Percentiles rank a stretch among this genome's conserved stretches.
Evolutionary conservation across 768 basidiomycete species (phyloP).

Genomic region (Calocybe gangraenosa): DNA sequence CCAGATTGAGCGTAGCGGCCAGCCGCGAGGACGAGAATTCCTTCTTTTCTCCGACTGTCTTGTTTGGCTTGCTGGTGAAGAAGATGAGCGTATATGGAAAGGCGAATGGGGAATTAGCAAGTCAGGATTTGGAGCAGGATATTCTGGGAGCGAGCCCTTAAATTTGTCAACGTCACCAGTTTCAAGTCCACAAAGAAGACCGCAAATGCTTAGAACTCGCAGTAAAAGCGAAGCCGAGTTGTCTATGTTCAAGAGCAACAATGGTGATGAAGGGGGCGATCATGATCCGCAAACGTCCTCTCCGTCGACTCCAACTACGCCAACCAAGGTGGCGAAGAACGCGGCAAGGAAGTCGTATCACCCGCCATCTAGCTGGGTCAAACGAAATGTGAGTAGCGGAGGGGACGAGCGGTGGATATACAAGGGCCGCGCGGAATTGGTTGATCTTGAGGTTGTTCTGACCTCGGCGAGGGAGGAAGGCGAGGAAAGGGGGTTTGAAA

Average conservation of each 20-base stretch:
- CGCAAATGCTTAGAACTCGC: constrained; percentile 38
- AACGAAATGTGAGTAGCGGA: constrained; percentile 34
- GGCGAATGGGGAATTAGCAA: constrained; percentile 28
- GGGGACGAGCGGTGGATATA: constrained; percentile 69
- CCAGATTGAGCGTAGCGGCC: constrained; percentile 49
- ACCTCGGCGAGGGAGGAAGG: constrained; percentile 38
- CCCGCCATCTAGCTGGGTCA: constrained; percentile 26
- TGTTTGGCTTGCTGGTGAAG: constrained; percentile 65
- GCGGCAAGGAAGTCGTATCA: constrained; percentile 20
- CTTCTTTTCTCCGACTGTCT: constrained; percentile 81
- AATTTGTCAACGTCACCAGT: constrained; percentile 13
- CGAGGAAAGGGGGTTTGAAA: constrained; percentile 61
- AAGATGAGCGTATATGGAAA: constrained; percentile 32
- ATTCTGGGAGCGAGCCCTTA: constrained; percentile 10
- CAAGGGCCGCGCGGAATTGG: constrained; percentile 63
- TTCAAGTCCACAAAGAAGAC: constrained; percentile 14
- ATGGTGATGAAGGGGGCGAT: background rate
- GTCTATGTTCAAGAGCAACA: constrained; percentile 18
- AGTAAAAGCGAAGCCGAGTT: constrained; percentile 64
- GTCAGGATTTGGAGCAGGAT: constrained; percentile 18
- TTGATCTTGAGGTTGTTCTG: constrained; percentile 76
- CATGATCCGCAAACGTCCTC: constrained; percentile 10
- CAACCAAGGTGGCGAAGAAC: constrained; percentile 7
- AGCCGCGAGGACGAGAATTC: constrained; percentile 61
- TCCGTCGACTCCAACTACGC: constrained; percentile 16